phyloP scores from a whole-genome alignment of 352 stramenopile genomes.

The Aphanomyces invadans region DNA sequence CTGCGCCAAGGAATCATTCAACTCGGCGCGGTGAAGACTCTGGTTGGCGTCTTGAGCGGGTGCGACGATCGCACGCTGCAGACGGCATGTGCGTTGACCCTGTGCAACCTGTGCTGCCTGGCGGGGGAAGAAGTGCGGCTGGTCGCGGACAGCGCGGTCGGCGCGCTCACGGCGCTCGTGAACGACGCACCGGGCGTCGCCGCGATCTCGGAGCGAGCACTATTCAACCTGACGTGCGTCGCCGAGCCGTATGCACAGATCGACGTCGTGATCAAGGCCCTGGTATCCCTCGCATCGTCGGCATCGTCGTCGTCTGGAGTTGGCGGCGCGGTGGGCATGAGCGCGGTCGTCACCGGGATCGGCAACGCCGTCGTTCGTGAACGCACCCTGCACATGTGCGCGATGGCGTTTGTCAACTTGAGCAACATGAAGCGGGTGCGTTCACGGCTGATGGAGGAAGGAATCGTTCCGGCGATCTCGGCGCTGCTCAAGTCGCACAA shows the following conservation, averaged over 20 bases:
- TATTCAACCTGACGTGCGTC: slow-evolving; percentile 88
- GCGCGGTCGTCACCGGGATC: background rate
- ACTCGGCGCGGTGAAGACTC: slow-evolving; percentile 61
- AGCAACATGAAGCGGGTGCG: slow-evolving; percentile 80
- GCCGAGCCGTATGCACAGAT: slow-evolving; percentile 80
- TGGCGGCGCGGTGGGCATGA: background rate
- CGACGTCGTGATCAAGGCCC: slow-evolving; percentile 70
- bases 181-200: slow-evolving; percentile 60
- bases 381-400: slow-evolving; percentile 30
- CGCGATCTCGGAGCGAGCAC: slow-evolving; percentile 52
- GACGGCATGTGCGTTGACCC: slow-evolving; percentile 71
- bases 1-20: slow-evolving; percentile 52
- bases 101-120: slow-evolving; percentile 82
- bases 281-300: slow-evolving; percentile 48
- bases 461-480: slow-evolving; percentile 62
- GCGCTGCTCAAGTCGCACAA: slow-evolving; percentile 47
- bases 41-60: slow-evolving; percentile 62
- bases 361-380: slow-evolving; percentile 11
- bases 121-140: slow-evolving; percentile 57
- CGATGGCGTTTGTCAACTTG: slow-evolving; percentile 82
- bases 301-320: slow-evolving; percentile 20
- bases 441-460: slow-evolving; percentile 81
- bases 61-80: slow-evolving; percentile 54
- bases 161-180: slow-evolving; percentile 74
- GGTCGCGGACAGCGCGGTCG: slow-evolving; percentile 75